These are phyloP conservation scores for Kodamaea sagamina DNA, from an alignment of 805 yeast genomes.

Conservation along the genomic window DNA sequence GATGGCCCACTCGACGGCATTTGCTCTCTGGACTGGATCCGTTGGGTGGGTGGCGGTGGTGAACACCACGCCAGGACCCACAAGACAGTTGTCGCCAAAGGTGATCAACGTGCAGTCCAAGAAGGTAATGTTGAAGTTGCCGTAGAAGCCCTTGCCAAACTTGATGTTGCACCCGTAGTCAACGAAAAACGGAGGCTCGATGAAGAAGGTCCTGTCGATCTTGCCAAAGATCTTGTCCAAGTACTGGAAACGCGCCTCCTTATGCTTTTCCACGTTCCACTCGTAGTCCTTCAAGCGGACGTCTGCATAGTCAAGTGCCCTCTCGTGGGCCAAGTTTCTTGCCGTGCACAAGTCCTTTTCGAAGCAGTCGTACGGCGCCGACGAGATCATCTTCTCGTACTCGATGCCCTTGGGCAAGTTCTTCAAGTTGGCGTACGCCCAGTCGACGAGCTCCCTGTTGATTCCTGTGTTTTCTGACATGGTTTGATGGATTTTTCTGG, in stretches of 20 bases:
- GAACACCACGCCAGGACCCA: slow-evolving; percentile 65
- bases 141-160: slow-evolving; percentile 59
- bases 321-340: slow-evolving; percentile 37
- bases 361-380: slow-evolving; percentile 47
- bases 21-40: slow-evolving; percentile 46
- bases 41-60: slow-evolving; percentile 67
- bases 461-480: slow-evolving; percentile 18
- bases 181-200: slow-evolving; percentile 62
- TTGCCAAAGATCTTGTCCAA: slow-evolving; percentile 51
- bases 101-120: slow-evolving; percentile 62
- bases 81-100: slow-evolving; percentile 59
- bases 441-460: slow-evolving; percentile 35
- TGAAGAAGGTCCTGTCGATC: slow-evolving; percentile 37
- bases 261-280: slow-evolving; percentile 26
- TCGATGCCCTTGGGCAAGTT: slow-evolving; percentile 41
- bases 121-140: slow-evolving; percentile 56
- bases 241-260: slow-evolving; percentile 37
- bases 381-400: slow-evolving; percentile 59
- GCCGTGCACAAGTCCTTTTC: slow-evolving; percentile 26
- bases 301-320: slow-evolving; percentile 34
- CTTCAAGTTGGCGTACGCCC: slow-evolving; percentile 34
- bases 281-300: slow-evolving; percentile 37
- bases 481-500: neutral
- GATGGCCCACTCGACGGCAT: slow-evolving; percentile 53
- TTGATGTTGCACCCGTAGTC: slow-evolving; percentile 68